Percentiles rank a stretch among this genome's conserved stretches.
These are phyloP conservation scores for Penicillium sp. DNA, from an alignment of 2,329 filamentous ascomycete species.

Conservation along the genomic window DNA sequence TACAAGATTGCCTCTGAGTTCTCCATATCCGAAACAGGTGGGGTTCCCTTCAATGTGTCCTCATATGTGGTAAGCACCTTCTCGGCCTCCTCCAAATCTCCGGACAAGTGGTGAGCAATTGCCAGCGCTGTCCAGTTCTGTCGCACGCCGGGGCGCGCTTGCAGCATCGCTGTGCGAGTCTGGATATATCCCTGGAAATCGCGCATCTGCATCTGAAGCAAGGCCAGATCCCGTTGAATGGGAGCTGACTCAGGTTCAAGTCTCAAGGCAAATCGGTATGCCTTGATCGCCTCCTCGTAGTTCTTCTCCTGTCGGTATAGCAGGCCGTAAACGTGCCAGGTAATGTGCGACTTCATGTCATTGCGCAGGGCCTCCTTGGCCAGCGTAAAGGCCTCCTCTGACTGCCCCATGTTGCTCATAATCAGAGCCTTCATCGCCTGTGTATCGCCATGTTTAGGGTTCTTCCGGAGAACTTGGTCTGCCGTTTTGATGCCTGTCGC, in stretches of 20 bases:
- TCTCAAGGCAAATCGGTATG: conserved; percentile 91
- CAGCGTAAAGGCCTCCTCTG: conserved; percentile 89
- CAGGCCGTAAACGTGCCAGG: conserved; percentile 98
- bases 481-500: conserved; percentile 79
- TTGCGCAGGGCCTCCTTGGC: conserved; percentile 90
- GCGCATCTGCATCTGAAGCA: conserved; percentile 93
- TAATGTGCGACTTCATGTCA: conserved; percentile 99
- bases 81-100: conserved; percentile 82
- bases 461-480: conserved; percentile 93
- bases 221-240: conserved; percentile 89
- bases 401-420: conserved; percentile 87
- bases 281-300: conserved; percentile 98
- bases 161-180: conserved; percentile 84
- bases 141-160: conserved; percentile 74
- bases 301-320: conserved; percentile 94
- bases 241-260: conserved; percentile 92
- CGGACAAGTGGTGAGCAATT: conserved; percentile 87
- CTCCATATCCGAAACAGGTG: conserved; percentile 77
- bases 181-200: conserved; percentile 93
- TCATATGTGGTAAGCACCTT: conserved; percentile 90
- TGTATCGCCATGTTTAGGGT: conserved; percentile 94
- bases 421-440: conserved; percentile 99
- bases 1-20: conserved; percentile 93
- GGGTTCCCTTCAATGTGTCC: conserved; percentile 81
- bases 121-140: conserved; percentile 98